Percentiles rank a stretch among this genome's conserved stretches.
Evolutionary conservation across 495 filamentous ascomycete species (phyloP).

Genomic region (Aspergillus sclerotioniger): DNA sequence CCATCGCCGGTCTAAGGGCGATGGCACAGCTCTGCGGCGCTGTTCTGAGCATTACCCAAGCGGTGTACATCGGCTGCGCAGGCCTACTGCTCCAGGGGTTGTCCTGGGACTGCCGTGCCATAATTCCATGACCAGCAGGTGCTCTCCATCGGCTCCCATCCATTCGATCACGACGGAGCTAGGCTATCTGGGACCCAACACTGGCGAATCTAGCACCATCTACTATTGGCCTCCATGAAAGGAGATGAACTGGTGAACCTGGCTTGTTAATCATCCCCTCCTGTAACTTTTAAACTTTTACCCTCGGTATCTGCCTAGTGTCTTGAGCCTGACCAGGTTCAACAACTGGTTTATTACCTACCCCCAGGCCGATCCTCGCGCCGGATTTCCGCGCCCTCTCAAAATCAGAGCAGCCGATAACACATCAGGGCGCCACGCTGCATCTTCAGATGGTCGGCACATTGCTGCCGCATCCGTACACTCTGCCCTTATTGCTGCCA

Average conservation of each 20-base stretch:
- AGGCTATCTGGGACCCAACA: slow-evolving; percentile 1
- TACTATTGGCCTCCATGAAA: not conserved
- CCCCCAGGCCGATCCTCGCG: slow-evolving; percentile 1
- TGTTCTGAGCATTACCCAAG: slow-evolving; percentile 10
- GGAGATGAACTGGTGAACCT: not conserved
- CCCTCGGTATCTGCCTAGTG: not conserved
- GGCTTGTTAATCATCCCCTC: not conserved
- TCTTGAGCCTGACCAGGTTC: not conserved
- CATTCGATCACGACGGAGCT: not conserved
- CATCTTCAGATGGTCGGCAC: not conserved
- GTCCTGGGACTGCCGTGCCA: not conserved
- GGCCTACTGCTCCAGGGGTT: not conserved
- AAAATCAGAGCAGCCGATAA: slow-evolving; percentile 8
- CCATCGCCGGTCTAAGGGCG: slow-evolving; percentile 13
- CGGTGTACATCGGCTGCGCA: slow-evolving; percentile 2
- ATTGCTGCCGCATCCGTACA: not conserved
- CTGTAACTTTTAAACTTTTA: not conserved
- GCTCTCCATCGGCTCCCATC: too few species aligned
- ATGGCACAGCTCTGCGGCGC: slow-evolving; percentile 18
- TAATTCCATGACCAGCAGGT: not conserved
- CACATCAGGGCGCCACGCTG: slow-evolving; percentile 15
- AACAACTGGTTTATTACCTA: not conserved
- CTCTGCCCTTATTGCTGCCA: not conserved
- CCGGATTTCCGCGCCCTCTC: slow-evolving; percentile 20
- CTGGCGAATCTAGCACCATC: not conserved